Percentiles rank a stretch among this genome's conserved stretches.
Conservation (phyloP, 2,329 filamentous ascomycete species). For the Phialophora expanda region DNA sequence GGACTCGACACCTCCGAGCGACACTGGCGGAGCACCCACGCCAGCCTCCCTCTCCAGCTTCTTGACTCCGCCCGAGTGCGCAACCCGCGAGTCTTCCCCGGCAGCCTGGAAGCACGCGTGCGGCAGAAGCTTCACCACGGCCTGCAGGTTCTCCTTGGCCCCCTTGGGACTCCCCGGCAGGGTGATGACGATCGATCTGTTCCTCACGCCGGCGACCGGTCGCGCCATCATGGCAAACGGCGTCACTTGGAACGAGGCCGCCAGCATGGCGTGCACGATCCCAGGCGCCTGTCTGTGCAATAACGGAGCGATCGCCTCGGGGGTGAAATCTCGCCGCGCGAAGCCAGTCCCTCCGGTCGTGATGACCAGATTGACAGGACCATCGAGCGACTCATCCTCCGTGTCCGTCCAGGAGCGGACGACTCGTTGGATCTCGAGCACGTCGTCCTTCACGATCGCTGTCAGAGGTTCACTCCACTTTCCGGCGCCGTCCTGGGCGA, state of each 20-base stretch:
- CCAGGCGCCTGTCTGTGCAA: slow-evolving; percentile 87
- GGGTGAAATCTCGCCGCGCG: slow-evolving; percentile 80
- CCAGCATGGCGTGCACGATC: slow-evolving; percentile 91
- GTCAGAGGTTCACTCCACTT: slow-evolving; percentile 74
- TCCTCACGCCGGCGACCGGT: slow-evolving; percentile 84
- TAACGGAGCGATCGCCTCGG: slow-evolving; percentile 82
- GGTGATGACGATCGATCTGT: slow-evolving; percentile 81
- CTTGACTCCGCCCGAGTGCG: slow-evolving; percentile 81
- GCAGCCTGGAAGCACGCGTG: slow-evolving; percentile 92
- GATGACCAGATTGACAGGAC: slow-evolving; percentile 70
- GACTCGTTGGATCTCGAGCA: slow-evolving; percentile 73
- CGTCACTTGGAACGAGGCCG: slow-evolving; percentile 81
- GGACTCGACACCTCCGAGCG: slow-evolving; percentile 9
- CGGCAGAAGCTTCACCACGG: slow-evolving; percentile 85
- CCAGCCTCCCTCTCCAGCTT: slow-evolving; percentile 85
- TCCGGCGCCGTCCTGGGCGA: slow-evolving; percentile 68
- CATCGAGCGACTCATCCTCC: slow-evolving; percentile 45
- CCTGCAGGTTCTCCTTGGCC: slow-evolving; percentile 88
- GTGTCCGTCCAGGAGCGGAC: slow-evolving; percentile 75
- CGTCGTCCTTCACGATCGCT: slow-evolving; percentile 79
- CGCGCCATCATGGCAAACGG: slow-evolving; percentile 98
- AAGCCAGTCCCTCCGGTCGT: slow-evolving; percentile 96
- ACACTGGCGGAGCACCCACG: slow-evolving; percentile 45
- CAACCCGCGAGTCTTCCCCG: slow-evolving; percentile 76
- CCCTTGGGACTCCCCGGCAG: slow-evolving; percentile 94